Conservation (phyloP, 1,139 yeast genomes). For the Yamadazyma friedrichii region DNA sequence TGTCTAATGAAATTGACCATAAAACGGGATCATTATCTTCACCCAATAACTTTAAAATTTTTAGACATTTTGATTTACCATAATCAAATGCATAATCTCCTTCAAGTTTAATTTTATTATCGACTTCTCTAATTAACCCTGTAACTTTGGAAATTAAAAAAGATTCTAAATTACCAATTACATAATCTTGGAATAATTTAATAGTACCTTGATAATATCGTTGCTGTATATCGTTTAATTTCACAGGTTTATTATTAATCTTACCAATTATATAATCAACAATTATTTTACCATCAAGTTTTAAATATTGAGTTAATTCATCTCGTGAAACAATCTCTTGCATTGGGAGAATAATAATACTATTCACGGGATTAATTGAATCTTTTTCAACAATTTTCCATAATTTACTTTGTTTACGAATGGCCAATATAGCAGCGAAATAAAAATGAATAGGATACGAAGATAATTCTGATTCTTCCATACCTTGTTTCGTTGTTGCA, state of each 20-base stretch:
- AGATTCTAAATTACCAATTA: constrained; percentile 47
- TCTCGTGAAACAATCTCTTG: constrained; percentile 20
- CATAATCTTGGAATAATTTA: constrained; percentile 46
- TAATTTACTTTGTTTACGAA: constrained; percentile 48
- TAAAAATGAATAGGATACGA: constrained; percentile 23
- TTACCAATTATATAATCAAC: constrained; percentile 3
- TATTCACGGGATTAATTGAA: constrained; percentile 38
- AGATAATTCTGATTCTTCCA: not conserved
- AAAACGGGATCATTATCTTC: constrained; percentile 38
- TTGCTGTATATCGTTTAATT: constrained; percentile 18
- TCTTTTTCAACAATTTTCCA: constrained; percentile 39
- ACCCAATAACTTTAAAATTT: constrained; percentile 28
- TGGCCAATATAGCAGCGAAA: constrained; percentile 44
- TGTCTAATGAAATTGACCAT: constrained; percentile 48
- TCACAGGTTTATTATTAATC: constrained; percentile 20
- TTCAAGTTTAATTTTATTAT: constrained; percentile 14
- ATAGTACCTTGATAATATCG: constrained; percentile 33
- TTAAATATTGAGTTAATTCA: constrained; percentile 8
- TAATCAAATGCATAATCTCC: constrained; percentile 42
- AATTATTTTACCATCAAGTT: constrained; percentile 18
- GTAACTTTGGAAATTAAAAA: constrained; percentile 34
- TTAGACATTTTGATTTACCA: constrained; percentile 49
- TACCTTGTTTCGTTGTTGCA: not conserved
- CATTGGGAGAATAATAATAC: constrained; percentile 49
- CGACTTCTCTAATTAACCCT: constrained; percentile 34